Evolutionary conservation across 1,284 basidiomycete species (phyloP), one percentile per base, ranked within the genome.

Genomic region (Rhodotorula sp.): DNA sequence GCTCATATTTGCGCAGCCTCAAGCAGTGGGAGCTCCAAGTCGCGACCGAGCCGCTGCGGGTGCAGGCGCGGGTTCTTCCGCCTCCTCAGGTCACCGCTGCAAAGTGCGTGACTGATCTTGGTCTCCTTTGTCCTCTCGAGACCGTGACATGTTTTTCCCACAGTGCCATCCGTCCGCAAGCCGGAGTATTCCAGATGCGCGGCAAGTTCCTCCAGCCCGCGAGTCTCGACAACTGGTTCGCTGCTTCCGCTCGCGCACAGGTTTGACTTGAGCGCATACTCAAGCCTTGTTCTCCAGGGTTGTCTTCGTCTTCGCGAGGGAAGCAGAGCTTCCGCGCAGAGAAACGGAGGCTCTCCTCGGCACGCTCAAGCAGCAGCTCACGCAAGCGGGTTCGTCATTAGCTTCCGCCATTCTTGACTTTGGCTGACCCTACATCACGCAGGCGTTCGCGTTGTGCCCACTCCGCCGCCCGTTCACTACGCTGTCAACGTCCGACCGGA

Each of bases 61-160:
- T 72, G 44, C n/a, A 42, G 4, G 73, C 73, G 19, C 52, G 73
- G 14, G 45, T 52, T 0, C 63, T 74, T 4, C 53, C 55, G 23
- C 46, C 70, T 21, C 73, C 73, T 0, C 21, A 34, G 1, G 41
- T 74, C 27, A 46, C 23, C 14, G 64, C 61, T 34, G 34, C 34
- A 56, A 46, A 58, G 58, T 34, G 5, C 45, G 25, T 12, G 41
- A 8, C 21, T 23, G 8, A 34, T 34, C 34, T 34, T 34, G 34
- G 34, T 34, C 34, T 34, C 34, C 34, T 5, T 34, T 5, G 34
- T 42, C 10, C 13, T 12, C n/a, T 3, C 42, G 34, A 34, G 34
- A 34, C 5, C 5, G 34, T 50, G 45, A 21, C 48, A 34, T 57
- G 8, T 42, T 10, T 23, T 1, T 1, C 2, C 50, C n/a, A 14